Evolutionary conservation across 768 basidiomycete species (phyloP).

Genomic region (Tricholoma sp.): DNA sequence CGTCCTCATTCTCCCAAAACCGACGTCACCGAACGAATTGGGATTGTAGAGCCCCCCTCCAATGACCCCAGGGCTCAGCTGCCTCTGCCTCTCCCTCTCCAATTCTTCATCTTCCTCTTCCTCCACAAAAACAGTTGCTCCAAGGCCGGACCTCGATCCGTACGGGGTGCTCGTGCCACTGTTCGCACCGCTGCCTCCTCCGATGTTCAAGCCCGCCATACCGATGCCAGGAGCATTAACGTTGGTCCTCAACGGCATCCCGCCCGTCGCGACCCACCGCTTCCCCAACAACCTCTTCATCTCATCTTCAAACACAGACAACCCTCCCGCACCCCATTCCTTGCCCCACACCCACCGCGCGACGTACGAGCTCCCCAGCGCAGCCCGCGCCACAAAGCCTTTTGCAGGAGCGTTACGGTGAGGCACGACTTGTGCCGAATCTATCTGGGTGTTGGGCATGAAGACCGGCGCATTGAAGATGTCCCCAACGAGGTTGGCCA

Average conservation of each 20-base stretch:
- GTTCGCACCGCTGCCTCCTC: constrained; percentile 45
- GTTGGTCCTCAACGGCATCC: constrained; percentile 53
- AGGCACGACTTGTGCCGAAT: constrained; percentile 65
- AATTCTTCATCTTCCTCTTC: constrained; percentile 75
- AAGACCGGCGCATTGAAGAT: constrained; percentile 80
- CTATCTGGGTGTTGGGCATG: constrained; percentile 70
- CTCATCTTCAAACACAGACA: constrained; percentile 77
- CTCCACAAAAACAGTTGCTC: constrained; percentile 50
- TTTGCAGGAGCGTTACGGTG: constrained; percentile 71
- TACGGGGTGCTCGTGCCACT: constrained; percentile 71
- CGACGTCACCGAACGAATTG: constrained; percentile 32
- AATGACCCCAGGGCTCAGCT: constrained; percentile 18
- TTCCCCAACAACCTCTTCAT: constrained; percentile 65
- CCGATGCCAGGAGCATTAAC: constrained; percentile 35
- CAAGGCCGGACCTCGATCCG: constrained; percentile 45
- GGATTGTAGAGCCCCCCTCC: constrained; percentile 18
- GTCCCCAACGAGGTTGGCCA: constrained; percentile 76
- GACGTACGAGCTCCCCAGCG: constrained; percentile 72
- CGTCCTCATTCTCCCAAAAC: constrained; percentile 44
- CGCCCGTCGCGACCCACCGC: constrained; percentile 68
- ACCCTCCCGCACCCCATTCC: constrained; percentile 44
- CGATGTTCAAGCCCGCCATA: constrained; percentile 13
- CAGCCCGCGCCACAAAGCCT: constrained; percentile 65
- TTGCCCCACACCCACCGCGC: constrained; percentile 86
- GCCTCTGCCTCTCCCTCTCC: constrained; percentile 41